Evolutionary conservation across 306 rosid species (phyloP).

Genomic region (Pterocarpus santalinus): DNA sequence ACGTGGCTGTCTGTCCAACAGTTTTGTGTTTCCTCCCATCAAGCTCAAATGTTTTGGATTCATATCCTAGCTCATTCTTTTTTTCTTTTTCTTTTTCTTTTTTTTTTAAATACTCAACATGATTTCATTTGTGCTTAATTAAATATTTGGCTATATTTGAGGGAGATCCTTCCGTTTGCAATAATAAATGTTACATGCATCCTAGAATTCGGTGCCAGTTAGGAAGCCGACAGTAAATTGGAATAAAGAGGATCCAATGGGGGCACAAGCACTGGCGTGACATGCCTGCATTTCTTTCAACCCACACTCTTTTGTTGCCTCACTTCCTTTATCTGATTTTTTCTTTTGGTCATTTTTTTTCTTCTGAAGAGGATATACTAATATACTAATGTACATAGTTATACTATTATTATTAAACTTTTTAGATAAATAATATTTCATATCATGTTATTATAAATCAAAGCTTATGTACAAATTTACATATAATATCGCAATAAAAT

Average conservation of each 20-base stretch:
- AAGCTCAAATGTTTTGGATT: not conserved
- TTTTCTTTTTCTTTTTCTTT: not conserved
- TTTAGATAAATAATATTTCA: too few relatives aligned
- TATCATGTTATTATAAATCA: too few relatives aligned
- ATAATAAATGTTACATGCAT: conserved; percentile 3
- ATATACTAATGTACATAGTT: too few relatives aligned
- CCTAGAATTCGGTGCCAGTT: conserved; percentile 25
- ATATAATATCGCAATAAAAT: too few relatives aligned
- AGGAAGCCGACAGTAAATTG: conserved; percentile 25
- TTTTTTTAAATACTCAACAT: not conserved
- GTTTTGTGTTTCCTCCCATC: not conserved
- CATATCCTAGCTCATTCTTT: not conserved
- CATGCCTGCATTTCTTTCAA: conserved; percentile 10
- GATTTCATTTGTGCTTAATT: not conserved
- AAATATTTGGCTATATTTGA: conserved; percentile 4
- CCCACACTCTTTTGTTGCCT: conserved; percentile 14
- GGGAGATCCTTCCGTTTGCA: not conserved
- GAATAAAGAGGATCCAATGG: conserved; percentile 41
- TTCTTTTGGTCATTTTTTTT: not conserved
- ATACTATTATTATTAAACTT: too few relatives aligned
- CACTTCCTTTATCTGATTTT: not conserved
- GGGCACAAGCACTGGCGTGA: not conserved
- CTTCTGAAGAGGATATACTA: not conserved
- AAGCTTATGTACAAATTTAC: too few relatives aligned
- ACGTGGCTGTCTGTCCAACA: not conserved